phyloP scores from a whole-genome alignment of 768 basidiomycete genomes.

The Psilocybe cyanescens region DNA sequence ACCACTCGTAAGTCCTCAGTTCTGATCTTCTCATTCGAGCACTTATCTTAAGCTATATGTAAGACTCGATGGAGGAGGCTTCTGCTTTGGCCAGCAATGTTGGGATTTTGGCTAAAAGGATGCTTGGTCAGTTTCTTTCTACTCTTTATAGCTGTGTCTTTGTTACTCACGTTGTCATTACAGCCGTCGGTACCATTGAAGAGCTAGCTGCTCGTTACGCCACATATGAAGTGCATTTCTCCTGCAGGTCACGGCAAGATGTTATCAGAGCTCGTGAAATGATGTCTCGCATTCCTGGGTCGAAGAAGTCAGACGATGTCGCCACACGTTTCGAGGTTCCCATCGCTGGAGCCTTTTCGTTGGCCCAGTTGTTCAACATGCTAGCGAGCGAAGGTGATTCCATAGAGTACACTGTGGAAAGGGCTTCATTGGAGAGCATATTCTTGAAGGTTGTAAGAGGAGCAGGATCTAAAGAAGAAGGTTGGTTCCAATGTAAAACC shows the following conservation, averaged over 20 bases:
- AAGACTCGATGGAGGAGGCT: constrained; percentile 72
- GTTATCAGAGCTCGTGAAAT: constrained; percentile 56
- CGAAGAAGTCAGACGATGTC: constrained; percentile 71
- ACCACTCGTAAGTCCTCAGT: constrained; percentile 73
- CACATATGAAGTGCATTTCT: constrained; percentile 79
- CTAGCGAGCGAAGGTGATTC: constrained; percentile 57
- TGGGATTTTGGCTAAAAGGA: constrained; percentile 73
- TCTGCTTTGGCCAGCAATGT: constrained; percentile 77
- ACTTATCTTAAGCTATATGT: constrained; percentile 49
- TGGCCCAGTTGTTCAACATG: constrained; percentile 61
- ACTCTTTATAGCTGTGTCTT: neutral
- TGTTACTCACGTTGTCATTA: neutral
- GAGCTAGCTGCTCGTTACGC: constrained; percentile 68
- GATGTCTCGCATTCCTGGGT: constrained; percentile 63
- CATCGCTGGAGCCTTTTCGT: constrained; percentile 48
- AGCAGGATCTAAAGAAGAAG: constrained; percentile 58
- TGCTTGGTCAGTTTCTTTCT: constrained; percentile 54
- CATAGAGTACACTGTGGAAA: constrained; percentile 72
- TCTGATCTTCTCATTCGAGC: constrained; percentile 34
- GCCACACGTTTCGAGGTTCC: constrained; percentile 80
- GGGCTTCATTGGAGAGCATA: constrained; percentile 70
- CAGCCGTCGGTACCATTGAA: constrained; percentile 70
- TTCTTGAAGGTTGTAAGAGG: constrained; percentile 73
- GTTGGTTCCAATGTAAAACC: constrained; percentile 9
- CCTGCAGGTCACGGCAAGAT: constrained; percentile 66